These are phyloP conservation scores for Pleurotus giganteus DNA, from an alignment of 768 basidiomycete species.

Conservation along the genomic window DNA sequence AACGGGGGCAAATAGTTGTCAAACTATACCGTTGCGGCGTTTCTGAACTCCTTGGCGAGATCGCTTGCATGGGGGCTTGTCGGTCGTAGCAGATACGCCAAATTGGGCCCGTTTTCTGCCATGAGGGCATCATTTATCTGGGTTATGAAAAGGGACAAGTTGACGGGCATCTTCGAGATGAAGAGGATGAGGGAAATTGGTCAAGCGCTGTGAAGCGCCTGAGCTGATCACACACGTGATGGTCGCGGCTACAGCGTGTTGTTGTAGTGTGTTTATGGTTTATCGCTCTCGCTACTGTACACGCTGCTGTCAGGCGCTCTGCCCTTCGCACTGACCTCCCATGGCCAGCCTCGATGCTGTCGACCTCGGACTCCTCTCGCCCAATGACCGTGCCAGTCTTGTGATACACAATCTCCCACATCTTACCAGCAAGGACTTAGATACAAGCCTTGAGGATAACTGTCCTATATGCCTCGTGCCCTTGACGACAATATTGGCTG, in stretches of 20 bases:
- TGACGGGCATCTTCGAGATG: constrained; percentile 35
- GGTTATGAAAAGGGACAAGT: constrained; percentile 58
- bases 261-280: constrained; percentile 1
- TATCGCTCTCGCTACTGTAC: background rate
- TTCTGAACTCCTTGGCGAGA: constrained; percentile 65
- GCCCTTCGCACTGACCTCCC: background rate
- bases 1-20: background rate
- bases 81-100: constrained; percentile 74
- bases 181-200: background rate
- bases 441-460: constrained; percentile 38
- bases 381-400: background rate
- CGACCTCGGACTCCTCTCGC: background rate
- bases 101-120: constrained; percentile 62
- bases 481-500: constrained; percentile 44
- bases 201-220: background rate
- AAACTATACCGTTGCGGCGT: constrained; percentile 42
- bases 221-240: background rate
- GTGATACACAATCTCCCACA: constrained; percentile 1
- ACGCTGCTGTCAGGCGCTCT: background rate
- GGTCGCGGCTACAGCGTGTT: constrained; percentile 11
- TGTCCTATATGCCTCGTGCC: constrained; percentile 67
- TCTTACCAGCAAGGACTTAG: constrained; percentile 4
- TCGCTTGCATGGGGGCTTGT: constrained; percentile 78
- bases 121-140: constrained; percentile 61
- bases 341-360: constrained; percentile 1